Evolutionary conservation across 495 filamentous ascomycete genomes (phyloP), one percentile per base, ranked within the genome.

Genomic region (Lentithecium fluviatile): DNA sequence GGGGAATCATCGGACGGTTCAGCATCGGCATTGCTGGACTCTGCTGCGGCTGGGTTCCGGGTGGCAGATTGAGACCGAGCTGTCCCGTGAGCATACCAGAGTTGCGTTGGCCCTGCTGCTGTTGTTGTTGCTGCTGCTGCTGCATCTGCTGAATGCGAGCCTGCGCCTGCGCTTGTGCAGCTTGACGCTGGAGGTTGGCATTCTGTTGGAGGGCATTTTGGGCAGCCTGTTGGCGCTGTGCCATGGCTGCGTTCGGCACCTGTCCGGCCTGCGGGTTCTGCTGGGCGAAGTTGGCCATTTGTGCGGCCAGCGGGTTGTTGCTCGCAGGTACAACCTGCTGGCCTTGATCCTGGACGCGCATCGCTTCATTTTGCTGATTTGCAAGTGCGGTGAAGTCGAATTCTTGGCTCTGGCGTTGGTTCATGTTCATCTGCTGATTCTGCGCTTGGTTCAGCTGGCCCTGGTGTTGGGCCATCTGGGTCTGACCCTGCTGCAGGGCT

Each of bases 271-370:
- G 70, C 25, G 13, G 72, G 73, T 40, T 77, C 59, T 79, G 80
- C 13, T 69, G 70, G 8, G 57, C 53, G 68, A 75, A 71, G 43
- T 76, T 77, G 2, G 73, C 68, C 24, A 66, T 67, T 50, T 76
- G 77, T 43, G 77, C 76, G 57, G 78, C 76, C 51, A 78, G 71
- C 21, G 77, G 23, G 73, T 81, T 71, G 77, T 77, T 77, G 64
- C 83, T 88, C 17, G 84, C 85, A 10, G 85, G 85, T 11, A 88
- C 85, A 21, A 88, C 85, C 45, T 82, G 71, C 60, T 86, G 83
- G 23, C 85, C 85, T 47, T 81, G 80, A 70, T 86, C 82, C 69
- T 85, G 82, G n/a, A 78, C 80, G 23, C 83, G 82, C 51, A 83
- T 66, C 13, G 81, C 85, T 64, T 84, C 82, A 25, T 80, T 81